Evolutionary conservation across 106 monocot genomes (phyloP), one percentile per base, ranked within the genome.

Genomic region (Platanthera zijinensis): DNA sequence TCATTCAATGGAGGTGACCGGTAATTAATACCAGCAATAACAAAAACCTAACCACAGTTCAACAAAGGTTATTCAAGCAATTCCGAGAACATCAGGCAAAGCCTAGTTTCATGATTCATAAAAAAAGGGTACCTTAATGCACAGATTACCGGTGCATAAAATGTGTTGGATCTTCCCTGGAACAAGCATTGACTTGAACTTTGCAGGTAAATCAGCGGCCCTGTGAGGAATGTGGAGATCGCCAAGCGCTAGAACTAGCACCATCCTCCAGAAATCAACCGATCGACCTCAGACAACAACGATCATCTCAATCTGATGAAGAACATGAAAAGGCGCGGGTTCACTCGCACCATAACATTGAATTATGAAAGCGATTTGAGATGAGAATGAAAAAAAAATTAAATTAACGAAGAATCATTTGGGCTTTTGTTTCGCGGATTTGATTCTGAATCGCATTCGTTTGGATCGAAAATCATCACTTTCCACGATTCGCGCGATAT

Each of bases 101-200:
- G 11, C 25, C 10, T 66, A 28, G 0, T 11, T 30, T 10, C 25
- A 10, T 28, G 10, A 28, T 52, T 52, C 11, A 52, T 8, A 4
- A 66, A 3, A 28, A 66, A 28, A 66, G 9, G 10, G 52, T 84
- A 96, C 92, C 95, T 95, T 92, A 57, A 89, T 89, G 30, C 95
- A 96, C 11, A 92, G 87, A 78, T 96, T 96, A 15, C 95, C 95
- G 9, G 90, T 92, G 71, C 95, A 96, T 48, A 92, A 82, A 30
- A 92, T 90, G 83, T 96, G 95, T 50, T 96, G 95, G 57, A 96
- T 96, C 73, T 96, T 96, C 39, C 95, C 95, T 3, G 95, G 95
- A 21, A 96, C 95, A 74, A 96, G 95, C 95, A 96, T 96, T 21
- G 92, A 89, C 84, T 96, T 96, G 75, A 96, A 92, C 81, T 96